These are phyloP conservation scores for Solanum corneliomulleri DNA, from an alignment of 257 asterid genomes.

Conservation along the genomic window DNA sequence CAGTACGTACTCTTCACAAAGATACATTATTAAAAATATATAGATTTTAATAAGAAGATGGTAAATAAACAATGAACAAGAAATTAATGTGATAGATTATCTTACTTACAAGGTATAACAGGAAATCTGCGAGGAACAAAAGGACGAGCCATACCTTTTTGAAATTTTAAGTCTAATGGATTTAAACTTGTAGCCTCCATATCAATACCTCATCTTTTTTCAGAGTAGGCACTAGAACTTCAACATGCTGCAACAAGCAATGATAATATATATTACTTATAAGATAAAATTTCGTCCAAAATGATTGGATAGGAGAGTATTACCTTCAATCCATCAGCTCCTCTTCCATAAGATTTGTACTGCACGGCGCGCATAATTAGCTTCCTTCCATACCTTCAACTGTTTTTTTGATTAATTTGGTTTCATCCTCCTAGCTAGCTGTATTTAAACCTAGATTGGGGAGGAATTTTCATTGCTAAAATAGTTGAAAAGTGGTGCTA, in stretches of 20 bases:
- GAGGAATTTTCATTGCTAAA: neutral
- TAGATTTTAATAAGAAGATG: neutral
- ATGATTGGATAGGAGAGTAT: neutral
- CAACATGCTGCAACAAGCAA: neutral
- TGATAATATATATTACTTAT: neutral
- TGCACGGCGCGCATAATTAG: neutral
- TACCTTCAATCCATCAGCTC: neutral
- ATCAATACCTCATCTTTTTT: neutral
- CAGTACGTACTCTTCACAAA: slow-evolving; percentile 30
- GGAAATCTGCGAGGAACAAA: slow-evolving; percentile 39
- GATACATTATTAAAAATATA: neutral
- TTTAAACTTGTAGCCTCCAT: slow-evolving; percentile 28
- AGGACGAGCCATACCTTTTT: slow-evolving; percentile 50
- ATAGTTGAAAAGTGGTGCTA: neutral
- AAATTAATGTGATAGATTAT: too few relatives aligned
- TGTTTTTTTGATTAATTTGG: neutral
- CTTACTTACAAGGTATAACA: slow-evolving; percentile 35
- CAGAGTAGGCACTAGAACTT: neutral
- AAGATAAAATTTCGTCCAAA: neutral
- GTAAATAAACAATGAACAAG: neutral
- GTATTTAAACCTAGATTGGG: neutral
- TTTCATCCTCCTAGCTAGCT: neutral
- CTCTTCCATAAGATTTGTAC: neutral
- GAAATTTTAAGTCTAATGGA: slow-evolving; percentile 50
- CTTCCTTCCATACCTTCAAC: neutral